Evolutionary conservation across 192 early-diverging fungal genomes (phyloP).

Genomic region (Coemansia sp.): DNA sequence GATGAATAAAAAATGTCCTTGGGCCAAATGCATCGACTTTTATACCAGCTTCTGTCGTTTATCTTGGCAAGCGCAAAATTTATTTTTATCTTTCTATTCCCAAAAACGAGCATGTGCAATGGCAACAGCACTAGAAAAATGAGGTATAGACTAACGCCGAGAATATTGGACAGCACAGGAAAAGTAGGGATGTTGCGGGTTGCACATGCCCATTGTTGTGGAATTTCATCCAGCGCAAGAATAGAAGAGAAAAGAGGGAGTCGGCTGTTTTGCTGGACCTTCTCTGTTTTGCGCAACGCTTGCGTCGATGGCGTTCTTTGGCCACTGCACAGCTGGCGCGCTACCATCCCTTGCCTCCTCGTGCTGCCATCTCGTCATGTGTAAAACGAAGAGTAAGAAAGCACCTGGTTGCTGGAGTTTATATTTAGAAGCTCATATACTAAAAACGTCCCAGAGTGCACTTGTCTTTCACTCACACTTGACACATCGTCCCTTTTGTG

Average conservation of each 20-base stretch:
- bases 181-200: not conserved
- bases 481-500: not conserved
- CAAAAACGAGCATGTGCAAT: too few relatives aligned
- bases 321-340: not conserved
- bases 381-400: not conserved
- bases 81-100: too few relatives aligned
- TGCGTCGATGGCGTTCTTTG: conserved; percentile 11
- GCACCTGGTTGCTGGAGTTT: not conserved
- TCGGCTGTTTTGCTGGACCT: not conserved
- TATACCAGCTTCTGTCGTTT: not conserved
- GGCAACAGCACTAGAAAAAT: too few relatives aligned
- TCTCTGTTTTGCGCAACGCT: not conserved
- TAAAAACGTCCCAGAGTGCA: not conserved
- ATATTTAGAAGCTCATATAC: conserved; percentile 2
- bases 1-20: not conserved
- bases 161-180: not conserved
- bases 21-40: not conserved
- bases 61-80: too few relatives aligned
- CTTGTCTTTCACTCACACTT: not conserved
- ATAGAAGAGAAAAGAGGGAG: not conserved
- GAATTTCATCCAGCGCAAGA: not conserved
- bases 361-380: not conserved
- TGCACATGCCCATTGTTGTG: not conserved
- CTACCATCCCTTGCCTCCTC: not conserved
- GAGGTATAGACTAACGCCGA: too few relatives aligned